Evolutionary conservation across 108 stramenopile species (phyloP).

Genomic region (Cyclotella cryptica): DNA sequence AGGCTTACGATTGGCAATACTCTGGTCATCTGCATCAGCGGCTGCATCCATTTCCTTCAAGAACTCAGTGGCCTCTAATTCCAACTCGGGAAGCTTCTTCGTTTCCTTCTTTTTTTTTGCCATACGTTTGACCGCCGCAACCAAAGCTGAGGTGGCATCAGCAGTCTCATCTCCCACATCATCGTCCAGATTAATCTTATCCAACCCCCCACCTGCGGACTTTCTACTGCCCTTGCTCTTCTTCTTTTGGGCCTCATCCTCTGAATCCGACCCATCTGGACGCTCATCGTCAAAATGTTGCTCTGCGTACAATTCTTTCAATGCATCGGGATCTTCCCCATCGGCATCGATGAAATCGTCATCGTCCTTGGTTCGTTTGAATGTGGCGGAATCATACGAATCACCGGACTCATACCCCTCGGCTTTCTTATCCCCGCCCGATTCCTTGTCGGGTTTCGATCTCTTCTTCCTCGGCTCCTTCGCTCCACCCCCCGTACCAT

Average conservation of each 20-base stretch:
- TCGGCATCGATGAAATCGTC: constrained; percentile 91
- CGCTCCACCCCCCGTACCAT: not conserved
- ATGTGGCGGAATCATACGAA: constrained; percentile 74
- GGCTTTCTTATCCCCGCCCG: constrained; percentile 26
- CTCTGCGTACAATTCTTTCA: constrained; percentile 87
- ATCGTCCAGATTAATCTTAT: constrained; percentile 46
- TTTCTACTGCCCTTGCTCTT: constrained; percentile 11
- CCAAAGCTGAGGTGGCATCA: constrained; percentile 71
- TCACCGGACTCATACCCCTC: constrained; percentile 72
- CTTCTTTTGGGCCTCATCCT: constrained; percentile 46
- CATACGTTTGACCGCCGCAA: constrained; percentile 82
- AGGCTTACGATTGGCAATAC: constrained; percentile 62
- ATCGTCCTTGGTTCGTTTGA: constrained; percentile 83
- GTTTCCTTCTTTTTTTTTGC: constrained; percentile 76
- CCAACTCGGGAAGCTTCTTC: constrained; percentile 74
- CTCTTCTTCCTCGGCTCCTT: constrained; percentile 38
- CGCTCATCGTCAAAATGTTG: constrained; percentile 91
- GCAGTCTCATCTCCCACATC: constrained; percentile 61
- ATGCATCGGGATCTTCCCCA: constrained; percentile 88
- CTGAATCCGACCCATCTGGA: constrained; percentile 67
- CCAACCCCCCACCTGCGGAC: constrained; percentile 44
- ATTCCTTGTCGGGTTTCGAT: constrained; percentile 35
- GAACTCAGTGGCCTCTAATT: constrained; percentile 78
- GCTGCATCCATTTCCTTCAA: constrained; percentile 78
- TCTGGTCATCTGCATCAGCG: constrained; percentile 81